Base-by-base conservation (phyloP, 2,329 filamentous ascomycete genomes). In the Aspergillaceae sp. region DNA sequence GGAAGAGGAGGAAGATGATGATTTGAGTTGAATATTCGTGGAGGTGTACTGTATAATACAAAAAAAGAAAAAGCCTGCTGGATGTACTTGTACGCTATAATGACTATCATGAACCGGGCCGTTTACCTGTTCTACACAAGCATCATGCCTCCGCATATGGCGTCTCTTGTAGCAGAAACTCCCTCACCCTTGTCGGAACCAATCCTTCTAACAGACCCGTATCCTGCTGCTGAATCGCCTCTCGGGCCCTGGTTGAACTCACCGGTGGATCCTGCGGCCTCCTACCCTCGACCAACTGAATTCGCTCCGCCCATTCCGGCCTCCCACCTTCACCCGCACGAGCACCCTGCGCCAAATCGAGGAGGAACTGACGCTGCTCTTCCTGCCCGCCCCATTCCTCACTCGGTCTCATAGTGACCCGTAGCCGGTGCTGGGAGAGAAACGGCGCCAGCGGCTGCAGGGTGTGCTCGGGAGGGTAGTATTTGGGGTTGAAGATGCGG, bases 401-500 rank as follows among this genome's bases (percentile, higher is more conserved):
- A 47, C 64, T 64, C 38, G 66, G 61, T 34, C 71, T 60, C 60
- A 70, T 59, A 29, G 70, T 72, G 38, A 72, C 72, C 30, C 70
- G 56, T 34, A 75, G 51, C 6, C 67, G 60, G 52, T 74, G 70
- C 40, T 64, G 61, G 3, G 59, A 60, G 29, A 75, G 63, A 34
- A 75, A 69, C 1, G 64, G 63, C 8, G 56, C 62, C 32, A 75
- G 49, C 2, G 68, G 68, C 33, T 62, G 54, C 11, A 75, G 55
- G 3, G 63, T 71, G 44, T 72, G 65, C 6, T 64, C 55, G 6
- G 69, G 67, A 2, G 71, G 69, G 43, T 75, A 75, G 52, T 75
- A 75, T 50, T 73, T 74, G 4, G 68, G 52, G 51, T 74, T 63
- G 53, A 75, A 70, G 43, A 75, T 71, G 10, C 72, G 69, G 37